phyloP scores from a whole-genome alignment of 805 yeast genomes.

The Myxozyma lipomycoides region DNA sequence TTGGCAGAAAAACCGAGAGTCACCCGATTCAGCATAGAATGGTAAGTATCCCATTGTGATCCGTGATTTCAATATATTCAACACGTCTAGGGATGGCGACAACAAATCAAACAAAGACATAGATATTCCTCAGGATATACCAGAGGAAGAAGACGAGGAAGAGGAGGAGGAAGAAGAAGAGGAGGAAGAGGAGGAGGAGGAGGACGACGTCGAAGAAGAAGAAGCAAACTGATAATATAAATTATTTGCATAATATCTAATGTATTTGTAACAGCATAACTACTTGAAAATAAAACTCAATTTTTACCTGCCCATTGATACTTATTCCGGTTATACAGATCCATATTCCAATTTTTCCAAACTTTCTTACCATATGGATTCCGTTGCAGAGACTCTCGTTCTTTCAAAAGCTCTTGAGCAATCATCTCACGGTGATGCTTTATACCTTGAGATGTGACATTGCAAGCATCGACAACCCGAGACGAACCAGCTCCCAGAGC shows the following conservation, averaged over 20 bases:
- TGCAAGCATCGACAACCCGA: constrained; percentile 78
- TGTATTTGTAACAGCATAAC: not conserved
- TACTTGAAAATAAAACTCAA: not conserved
- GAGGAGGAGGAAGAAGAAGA: constrained; percentile 19
- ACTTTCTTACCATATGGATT: constrained; percentile 88
- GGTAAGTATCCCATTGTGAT: constrained; percentile 44
- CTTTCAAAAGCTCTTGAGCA: constrained; percentile 56
- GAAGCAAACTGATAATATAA: not conserved
- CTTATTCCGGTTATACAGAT: constrained; percentile 47
- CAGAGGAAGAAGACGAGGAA: constrained; percentile 27
- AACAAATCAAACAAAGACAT: constrained; percentile 17
- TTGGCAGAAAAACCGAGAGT: constrained; percentile 97
- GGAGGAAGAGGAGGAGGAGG: constrained; percentile 1
- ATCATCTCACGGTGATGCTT: constrained; percentile 83
- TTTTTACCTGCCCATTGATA: constrained; percentile 14
- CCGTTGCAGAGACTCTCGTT: constrained; percentile 64
- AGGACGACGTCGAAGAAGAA: not conserved
- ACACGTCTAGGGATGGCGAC: constrained; percentile 12
- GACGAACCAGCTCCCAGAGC: constrained; percentile 88
- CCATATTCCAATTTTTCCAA: constrained; percentile 95
- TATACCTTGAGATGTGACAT: constrained; percentile 71
- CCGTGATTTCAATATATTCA: not conserved
- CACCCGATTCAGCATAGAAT: constrained; percentile 91
- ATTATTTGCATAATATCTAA: not conserved
- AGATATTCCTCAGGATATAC: constrained; percentile 22